These are phyloP conservation scores for Fusarium sp. DNA, from an alignment of 2,329 filamentous ascomycete genomes.

Conservation along the genomic window DNA sequence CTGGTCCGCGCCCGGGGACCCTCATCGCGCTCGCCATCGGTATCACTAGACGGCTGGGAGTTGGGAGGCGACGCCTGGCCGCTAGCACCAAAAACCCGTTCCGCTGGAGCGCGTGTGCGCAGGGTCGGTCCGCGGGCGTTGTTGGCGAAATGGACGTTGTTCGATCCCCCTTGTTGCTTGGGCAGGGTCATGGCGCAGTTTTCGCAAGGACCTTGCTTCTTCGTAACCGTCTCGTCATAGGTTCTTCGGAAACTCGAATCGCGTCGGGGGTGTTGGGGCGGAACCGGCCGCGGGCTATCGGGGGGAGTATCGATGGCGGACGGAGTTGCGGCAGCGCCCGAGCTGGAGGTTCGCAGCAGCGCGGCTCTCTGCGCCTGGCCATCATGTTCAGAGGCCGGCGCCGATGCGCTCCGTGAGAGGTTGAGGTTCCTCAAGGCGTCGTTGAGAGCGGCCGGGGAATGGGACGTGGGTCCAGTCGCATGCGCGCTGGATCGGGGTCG, in stretches of 20 bases:
- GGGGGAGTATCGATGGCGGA: constrained; percentile 69
- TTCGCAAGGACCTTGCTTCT: constrained; percentile 73
- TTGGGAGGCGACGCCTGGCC: constrained; percentile 63
- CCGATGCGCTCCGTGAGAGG: constrained; percentile 58
- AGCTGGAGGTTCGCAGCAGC: constrained; percentile 55
- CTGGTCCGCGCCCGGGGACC: constrained; percentile 55
- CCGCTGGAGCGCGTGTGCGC: constrained; percentile 70
- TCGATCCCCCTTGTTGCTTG: constrained; percentile 47
- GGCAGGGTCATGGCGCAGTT: constrained; percentile 75
- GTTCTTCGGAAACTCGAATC: constrained; percentile 73
- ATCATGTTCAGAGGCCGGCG: constrained; percentile 60
- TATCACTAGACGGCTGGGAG: constrained; percentile 65
- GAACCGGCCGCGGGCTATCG: constrained; percentile 64
- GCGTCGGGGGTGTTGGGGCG: constrained; percentile 55
- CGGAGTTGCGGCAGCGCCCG: constrained; percentile 49
- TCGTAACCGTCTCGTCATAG: constrained; percentile 74
- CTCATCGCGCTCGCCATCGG: constrained; percentile 63
- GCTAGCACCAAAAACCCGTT: constrained; percentile 65
- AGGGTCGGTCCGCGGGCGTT: constrained; percentile 67
- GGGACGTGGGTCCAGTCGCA: constrained; percentile 49
- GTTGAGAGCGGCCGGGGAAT: constrained; percentile 55
- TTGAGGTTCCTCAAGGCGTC: constrained; percentile 63
- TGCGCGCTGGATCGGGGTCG: constrained; percentile 58
- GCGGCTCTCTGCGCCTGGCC: constrained; percentile 57
- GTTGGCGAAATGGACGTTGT: constrained; percentile 46